Base-by-base conservation (phyloP, 202 grass and related monocot genomes). In the Setaria italica region DNA sequence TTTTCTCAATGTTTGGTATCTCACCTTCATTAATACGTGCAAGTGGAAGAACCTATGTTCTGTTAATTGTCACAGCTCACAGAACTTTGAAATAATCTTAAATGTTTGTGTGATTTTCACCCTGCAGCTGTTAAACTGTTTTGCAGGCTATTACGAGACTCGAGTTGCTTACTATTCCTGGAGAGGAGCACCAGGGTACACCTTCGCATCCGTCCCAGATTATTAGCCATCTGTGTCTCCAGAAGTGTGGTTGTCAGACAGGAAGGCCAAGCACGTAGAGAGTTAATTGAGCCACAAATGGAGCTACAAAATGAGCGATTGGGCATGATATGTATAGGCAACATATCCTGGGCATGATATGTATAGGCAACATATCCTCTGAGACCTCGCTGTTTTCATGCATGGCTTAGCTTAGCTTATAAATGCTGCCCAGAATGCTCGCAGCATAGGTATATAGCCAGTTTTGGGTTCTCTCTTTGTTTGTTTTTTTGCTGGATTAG, bases 121-220 rank as follows among this genome's bases (percentile, higher is more conserved):
- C 49, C 7, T 53, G 20, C 42, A 34, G 25, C 3, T 67, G 53
- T 49, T 68, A 25, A 8, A 33, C 78, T 70, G 50, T 81, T 72
- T 65, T 88, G 39, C 85, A 94, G 90, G 92, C 11, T 94, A 90
- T 84, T 97, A 97, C 25, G 92, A 94, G 76, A 92, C 90, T 70
- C 70, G 92, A 17, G 82, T 92, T 82, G 95, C 92, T 76, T 97
- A 94, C 54, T 92, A 94, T 87, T 94, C 95, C 48, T 97, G 95
- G 95, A 94, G 89, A 82, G 92, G 90, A 79, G 92, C 90, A 14
- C 88, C 87, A 69, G 92, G 95, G 53, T 97, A 94, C 67, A 84
- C 77, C 8, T 97, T 91, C 72, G 72, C 87, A 30, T 79, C 92
- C 65, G 92, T 97, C 72, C 90, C 95, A n/a, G 89, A 87, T 89